Conservation (phyloP, 768 basidiomycete species). For the Symmetrospora coprosmae region DNA sequence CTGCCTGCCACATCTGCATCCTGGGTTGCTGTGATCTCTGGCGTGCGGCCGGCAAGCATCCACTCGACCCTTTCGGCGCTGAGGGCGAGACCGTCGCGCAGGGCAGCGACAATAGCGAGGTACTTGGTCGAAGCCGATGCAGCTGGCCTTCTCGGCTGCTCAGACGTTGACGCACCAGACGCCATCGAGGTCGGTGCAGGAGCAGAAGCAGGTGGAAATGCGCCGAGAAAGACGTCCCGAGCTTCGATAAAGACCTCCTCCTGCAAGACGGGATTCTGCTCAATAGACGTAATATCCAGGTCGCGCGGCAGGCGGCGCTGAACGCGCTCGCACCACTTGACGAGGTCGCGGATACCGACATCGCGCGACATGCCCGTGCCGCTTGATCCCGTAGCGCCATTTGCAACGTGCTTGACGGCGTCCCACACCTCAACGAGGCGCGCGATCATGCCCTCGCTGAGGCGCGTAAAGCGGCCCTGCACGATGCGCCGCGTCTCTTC, state of each 20-base stretch:
- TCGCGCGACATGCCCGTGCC: not conserved
- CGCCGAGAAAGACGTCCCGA: slow-evolving; percentile 68
- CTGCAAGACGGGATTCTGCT: slow-evolving; percentile 59
- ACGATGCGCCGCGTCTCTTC: slow-evolving; percentile 62
- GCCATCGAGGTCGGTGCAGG: no score
- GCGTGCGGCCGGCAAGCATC: slow-evolving; percentile 52
- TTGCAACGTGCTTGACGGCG: slow-evolving; percentile 35
- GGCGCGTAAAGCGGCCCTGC: slow-evolving; percentile 49
- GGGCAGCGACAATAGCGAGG: slow-evolving; percentile 44
- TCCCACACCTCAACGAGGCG: slow-evolving; percentile 60
- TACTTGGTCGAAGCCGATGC: slow-evolving; percentile 44
- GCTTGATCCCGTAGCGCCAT: slow-evolving; percentile 30
- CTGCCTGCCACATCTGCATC: slow-evolving; percentile 50
- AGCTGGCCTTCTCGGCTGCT: no score
- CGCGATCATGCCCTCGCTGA: slow-evolving; percentile 43
- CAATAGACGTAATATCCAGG: slow-evolving; percentile 41
- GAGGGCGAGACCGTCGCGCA: slow-evolving; percentile 50
- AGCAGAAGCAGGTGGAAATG: no score
- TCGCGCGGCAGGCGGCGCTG: slow-evolving; percentile 46
- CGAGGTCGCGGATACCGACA: slow-evolving; percentile 2
- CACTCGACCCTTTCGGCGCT: slow-evolving; percentile 57
- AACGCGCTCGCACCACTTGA: slow-evolving; percentile 55
- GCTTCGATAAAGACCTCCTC: slow-evolving; percentile 83
- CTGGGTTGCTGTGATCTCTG: slow-evolving; percentile 55
- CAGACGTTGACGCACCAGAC: slow-evolving; percentile 42